Evolutionary conservation across 345 rosid genomes (phyloP), one percentile per base, ranked within the genome.

Genomic region (Bruguiera parviflora): DNA sequence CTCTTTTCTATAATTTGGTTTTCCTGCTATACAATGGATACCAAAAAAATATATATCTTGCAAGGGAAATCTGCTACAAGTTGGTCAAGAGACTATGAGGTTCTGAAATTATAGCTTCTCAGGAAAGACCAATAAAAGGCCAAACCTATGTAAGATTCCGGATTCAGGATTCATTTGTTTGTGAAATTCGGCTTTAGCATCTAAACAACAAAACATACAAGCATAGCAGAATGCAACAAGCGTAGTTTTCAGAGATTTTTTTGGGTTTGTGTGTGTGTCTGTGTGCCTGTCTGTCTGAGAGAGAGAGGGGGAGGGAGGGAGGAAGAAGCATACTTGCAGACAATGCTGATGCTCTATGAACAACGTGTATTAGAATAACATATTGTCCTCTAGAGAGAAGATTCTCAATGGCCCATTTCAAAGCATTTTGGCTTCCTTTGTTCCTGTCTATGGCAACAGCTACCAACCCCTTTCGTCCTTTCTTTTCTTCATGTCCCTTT

Each of bases 381-480:
- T 86, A 77, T 72, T 89, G 87, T 58, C 96, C 92, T 73, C 70
- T 84, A 70, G 81, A 31, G 68, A 83, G 84, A 52, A 92, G 92
- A 84, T 88, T 83, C 58, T 89, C 92, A 18, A 70, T 66, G 1
- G 97, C 82, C 98, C 97, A 94, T 82, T 71, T 82, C 59, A 94
- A 74, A 71, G 98, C 97, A 78, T 80, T 65, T 76, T 86, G 96
- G 81, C 96, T 94, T 8, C 87, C 85, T 83, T 89, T 94, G 71
- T 91, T 97, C 68, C 73, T 88, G 84, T 88, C 91, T 25, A 91
- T 79, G 18, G 95, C 97, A 10, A 94, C 90, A 19, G 95, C 98
- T 0, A 89, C 85, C 70, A 86, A 43, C 51, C 92, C 96, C 49
- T 76, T 80, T 65, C 83, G 75, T n/a, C 79, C 73, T 67, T 84